Percentiles rank a stretch among this genome's conserved stretches.
phyloP scores from a whole-genome alignment of 169 alveolate species.

The Miamiensis avidus region DNA sequence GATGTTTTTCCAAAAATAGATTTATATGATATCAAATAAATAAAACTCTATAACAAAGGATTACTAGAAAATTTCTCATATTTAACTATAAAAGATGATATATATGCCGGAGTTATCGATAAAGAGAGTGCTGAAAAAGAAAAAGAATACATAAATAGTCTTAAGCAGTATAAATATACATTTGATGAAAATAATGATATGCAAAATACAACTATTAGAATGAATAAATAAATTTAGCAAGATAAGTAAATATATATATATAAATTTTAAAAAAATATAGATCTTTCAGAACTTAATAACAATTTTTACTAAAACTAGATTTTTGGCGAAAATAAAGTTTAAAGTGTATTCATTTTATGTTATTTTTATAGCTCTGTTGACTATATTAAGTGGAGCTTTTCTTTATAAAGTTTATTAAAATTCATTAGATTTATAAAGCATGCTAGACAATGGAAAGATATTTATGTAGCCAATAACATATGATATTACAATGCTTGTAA shows the following conservation, averaged over 20 bases:
- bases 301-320: not conserved
- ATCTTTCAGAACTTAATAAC: not conserved
- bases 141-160: not conserved
- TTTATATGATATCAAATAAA: not conserved
- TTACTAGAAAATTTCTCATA: not conserved
- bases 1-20: constrained; percentile 19
- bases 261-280: not conserved
- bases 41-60: not conserved
- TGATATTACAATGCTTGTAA: not conserved
- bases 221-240: not conserved
- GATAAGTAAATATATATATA: not conserved
- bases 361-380: not conserved
- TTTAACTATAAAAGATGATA: constrained; percentile 11
- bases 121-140: not conserved
- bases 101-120: not conserved
- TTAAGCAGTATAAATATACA: not conserved
- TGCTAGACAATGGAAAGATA: constrained; percentile 11
- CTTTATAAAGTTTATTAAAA: not conserved
- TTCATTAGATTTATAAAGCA: not conserved
- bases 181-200: not conserved
- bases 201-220: not conserved
- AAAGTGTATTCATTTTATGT: not conserved
- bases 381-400: not conserved
- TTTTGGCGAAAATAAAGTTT: not conserved
- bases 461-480: not conserved